A percentile compares a stretch with the other conserved stretches of the same genome.
Conservation (phyloP, 441 rosid genomes). For the Gossypium davidsonii region DNA sequence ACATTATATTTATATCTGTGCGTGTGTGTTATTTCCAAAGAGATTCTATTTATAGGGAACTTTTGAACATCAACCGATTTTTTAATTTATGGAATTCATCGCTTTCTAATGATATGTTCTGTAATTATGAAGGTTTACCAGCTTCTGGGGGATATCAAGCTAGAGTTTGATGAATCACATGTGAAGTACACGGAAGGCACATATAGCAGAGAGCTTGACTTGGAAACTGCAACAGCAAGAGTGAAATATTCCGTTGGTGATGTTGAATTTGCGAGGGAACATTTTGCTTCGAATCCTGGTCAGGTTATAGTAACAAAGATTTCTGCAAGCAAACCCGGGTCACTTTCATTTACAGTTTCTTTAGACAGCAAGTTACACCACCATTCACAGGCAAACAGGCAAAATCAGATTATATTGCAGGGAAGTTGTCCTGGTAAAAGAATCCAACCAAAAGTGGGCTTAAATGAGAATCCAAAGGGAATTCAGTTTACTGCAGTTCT, state of each 20-base stretch:
- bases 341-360: conserved; percentile 58
- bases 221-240: conserved; percentile 67
- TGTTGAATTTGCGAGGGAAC: conserved; percentile 64
- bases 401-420: conserved; percentile 49
- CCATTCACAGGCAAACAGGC: conserved; percentile 36
- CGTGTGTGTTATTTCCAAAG: too few relatives aligned
- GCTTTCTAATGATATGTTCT: conserved; percentile 11
- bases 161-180: conserved; percentile 73
- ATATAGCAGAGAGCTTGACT: conserved; percentile 75
- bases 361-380: conserved; percentile 62
- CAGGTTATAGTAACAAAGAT: conserved; percentile 70
- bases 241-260: conserved; percentile 62
- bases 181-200: conserved; percentile 47
- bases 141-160: conserved; percentile 70
- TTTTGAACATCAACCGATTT: background rate
- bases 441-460: conserved; percentile 38
- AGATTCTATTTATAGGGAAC: background rate
- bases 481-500: conserved; percentile 66
- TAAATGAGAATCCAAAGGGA: conserved; percentile 54
- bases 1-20: background rate
- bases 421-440: conserved; percentile 74
- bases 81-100: background rate
- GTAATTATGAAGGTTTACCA: conserved; percentile 65
- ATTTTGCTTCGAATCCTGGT: conserved; percentile 69
- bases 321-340: conserved; percentile 56